A percentile compares a stretch with the other conserved stretches of the same genome.
Conservation (phyloP, 352 stramenopile genomes). For the Pseudoperonospora humuli region DNA sequence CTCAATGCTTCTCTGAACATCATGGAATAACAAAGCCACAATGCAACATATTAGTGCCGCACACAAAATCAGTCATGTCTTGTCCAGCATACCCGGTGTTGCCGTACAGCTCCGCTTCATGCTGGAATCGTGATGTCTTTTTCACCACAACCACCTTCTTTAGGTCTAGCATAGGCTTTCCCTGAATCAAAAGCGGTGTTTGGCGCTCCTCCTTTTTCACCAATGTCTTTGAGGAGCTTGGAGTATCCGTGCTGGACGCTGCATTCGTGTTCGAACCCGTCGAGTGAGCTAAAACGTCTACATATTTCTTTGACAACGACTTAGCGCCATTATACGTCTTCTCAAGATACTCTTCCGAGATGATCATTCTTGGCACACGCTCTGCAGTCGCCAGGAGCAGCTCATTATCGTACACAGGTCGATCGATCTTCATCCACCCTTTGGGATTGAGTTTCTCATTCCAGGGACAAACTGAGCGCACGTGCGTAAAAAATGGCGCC, state of each 20-base stretch:
- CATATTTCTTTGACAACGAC: constrained; percentile 8
- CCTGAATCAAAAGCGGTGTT: constrained; percentile 37
- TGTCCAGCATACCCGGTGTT: constrained; percentile 55
- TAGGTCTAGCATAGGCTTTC: constrained; percentile 44
- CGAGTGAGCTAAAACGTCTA: constrained; percentile 3
- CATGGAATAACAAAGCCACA: constrained; percentile 1
- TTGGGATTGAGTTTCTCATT: constrained; percentile 86
- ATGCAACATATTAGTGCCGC: constrained; percentile 5
- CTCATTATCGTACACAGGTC: constrained; percentile 86
- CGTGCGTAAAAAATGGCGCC: constrained; percentile 82
- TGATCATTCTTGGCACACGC: constrained; percentile 81
- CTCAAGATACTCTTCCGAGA: constrained; percentile 83
- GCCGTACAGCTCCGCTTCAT: constrained; percentile 74
- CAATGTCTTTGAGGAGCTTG: neutral
- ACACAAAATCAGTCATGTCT: neutral
- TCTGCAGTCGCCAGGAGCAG: constrained; percentile 79
- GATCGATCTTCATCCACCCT: constrained; percentile 84
- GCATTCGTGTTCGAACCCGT: constrained; percentile 7
- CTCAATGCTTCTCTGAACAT: constrained; percentile 64
- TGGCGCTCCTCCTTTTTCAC: constrained; percentile 16
- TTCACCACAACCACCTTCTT: constrained; percentile 84
- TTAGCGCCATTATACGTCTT: constrained; percentile 67
- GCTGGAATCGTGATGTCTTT: constrained; percentile 84
- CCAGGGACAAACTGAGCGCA: constrained; percentile 86
- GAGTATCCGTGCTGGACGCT: neutral